Evolutionary conservation across 2,329 filamentous ascomycete species (phyloP).

Genomic region (Curvularia verruculosa): DNA sequence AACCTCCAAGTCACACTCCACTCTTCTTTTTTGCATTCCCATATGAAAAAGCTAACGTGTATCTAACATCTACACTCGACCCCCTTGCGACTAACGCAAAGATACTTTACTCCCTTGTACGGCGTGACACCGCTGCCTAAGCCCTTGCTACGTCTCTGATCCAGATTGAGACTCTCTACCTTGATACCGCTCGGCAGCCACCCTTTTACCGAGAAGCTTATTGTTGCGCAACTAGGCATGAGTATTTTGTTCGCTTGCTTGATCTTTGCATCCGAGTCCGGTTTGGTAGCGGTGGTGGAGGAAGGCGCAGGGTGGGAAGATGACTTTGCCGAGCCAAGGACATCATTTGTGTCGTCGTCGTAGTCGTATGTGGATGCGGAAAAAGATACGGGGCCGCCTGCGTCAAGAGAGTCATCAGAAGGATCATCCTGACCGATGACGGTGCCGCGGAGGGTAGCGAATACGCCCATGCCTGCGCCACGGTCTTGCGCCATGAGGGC

Average conservation of each 20-base stretch:
- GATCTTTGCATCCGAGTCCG: constrained; percentile 58
- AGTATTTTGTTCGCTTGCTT: constrained; percentile 62
- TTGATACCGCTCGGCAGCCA: constrained; percentile 69
- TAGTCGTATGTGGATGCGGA: constrained; percentile 39
- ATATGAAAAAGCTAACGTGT: not conserved
- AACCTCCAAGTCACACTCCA: too few relatives aligned
- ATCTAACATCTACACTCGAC: constrained; percentile 51
- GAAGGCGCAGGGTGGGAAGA: not conserved
- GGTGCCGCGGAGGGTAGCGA: constrained; percentile 78
- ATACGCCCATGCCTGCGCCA: constrained; percentile 62
- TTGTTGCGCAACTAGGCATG: constrained; percentile 56
- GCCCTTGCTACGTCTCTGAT: constrained; percentile 80
- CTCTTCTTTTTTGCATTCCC: not conserved
- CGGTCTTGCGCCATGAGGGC: constrained; percentile 44
- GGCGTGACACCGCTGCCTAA: constrained; percentile 88
- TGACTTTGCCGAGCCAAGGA: constrained; percentile 21
- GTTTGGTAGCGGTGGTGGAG: constrained; percentile 23
- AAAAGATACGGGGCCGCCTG: constrained; percentile 33
- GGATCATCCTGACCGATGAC: constrained; percentile 68
- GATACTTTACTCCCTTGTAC: constrained; percentile 97
- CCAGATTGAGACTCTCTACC: constrained; percentile 66
- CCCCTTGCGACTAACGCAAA: constrained; percentile 71
- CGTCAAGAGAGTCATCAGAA: constrained; percentile 42
- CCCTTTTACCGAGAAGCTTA: constrained; percentile 63
- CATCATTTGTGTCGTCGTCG: constrained; percentile 33